These are phyloP conservation scores for Euptelea pleiosperma DNA, from an alignment of 164 flowering plant species.

Conservation along the genomic window DNA sequence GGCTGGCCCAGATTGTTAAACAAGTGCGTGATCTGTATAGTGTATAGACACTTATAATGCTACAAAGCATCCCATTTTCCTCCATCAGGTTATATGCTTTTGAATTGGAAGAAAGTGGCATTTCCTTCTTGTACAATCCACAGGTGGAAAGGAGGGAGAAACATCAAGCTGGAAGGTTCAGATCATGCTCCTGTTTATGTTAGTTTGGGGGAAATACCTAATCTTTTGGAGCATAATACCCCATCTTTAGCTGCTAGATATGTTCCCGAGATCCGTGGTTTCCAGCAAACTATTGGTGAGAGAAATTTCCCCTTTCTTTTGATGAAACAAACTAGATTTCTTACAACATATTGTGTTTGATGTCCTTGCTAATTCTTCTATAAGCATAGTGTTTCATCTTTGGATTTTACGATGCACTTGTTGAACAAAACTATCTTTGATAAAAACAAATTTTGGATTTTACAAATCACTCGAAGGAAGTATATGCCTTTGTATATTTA, in stretches of 20 bases:
- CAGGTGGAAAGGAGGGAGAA: constrained; percentile 85
- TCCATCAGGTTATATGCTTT: neutral
- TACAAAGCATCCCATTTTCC: too few species aligned
- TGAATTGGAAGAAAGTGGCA: neutral
- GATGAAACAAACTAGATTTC: neutral
- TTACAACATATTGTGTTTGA: neutral
- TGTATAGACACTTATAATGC: too few species aligned
- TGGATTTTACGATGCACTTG: too few species aligned
- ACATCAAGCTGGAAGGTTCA: constrained; percentile 78
- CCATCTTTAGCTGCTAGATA: constrained; percentile 86
- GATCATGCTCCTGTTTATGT: constrained; percentile 91
- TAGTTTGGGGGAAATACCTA: constrained; percentile 58
- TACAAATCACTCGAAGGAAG: too few species aligned
- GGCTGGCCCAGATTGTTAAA: too few species aligned
- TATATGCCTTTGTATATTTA: too few species aligned
- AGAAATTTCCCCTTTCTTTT: neutral
- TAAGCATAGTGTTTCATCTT: neutral
- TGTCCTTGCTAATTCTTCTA: neutral
- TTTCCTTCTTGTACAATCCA: neutral
- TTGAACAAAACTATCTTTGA: too few species aligned
- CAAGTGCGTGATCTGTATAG: too few species aligned
- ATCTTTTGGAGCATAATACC: constrained; percentile 54
- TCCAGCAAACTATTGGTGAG: constrained; percentile 90
- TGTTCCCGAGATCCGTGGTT: constrained; percentile 71
- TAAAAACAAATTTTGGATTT: too few species aligned